A percentile compares a stretch with the other conserved stretches of the same genome.
Evolutionary conservation across 169 alveolate species (phyloP).

Genomic region (Cryptosporidium ryanae): DNA sequence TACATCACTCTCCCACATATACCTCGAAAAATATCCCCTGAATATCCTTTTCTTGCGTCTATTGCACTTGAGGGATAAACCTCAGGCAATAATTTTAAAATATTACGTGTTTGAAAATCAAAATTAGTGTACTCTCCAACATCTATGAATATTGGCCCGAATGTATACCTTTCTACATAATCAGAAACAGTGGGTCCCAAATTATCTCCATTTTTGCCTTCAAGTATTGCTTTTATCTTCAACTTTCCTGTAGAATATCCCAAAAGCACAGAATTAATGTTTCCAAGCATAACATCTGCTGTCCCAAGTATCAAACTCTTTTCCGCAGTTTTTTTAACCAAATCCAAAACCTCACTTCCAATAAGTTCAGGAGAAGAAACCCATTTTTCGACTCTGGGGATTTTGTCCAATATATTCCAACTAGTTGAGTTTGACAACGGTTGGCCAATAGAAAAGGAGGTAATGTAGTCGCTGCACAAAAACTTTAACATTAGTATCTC

Average conservation of each 20-base stretch:
- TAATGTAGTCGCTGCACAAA: constrained; percentile 58
- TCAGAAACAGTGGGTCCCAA: not conserved
- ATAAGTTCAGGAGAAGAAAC: constrained; percentile 10
- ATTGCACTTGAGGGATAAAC: constrained; percentile 43
- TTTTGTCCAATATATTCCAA: constrained; percentile 53
- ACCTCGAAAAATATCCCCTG: constrained; percentile 47
- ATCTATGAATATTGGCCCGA: constrained; percentile 59
- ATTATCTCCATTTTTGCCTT: not conserved
- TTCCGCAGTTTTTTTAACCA: constrained; percentile 26
- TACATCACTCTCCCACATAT: constrained; percentile 55
- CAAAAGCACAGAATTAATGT: constrained; percentile 18
- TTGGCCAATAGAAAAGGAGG: constrained; percentile 43
- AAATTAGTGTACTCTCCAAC: constrained; percentile 34
- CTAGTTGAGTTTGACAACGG: constrained; percentile 40
- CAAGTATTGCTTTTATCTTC: constrained; percentile 24
- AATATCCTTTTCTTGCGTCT: constrained; percentile 5
- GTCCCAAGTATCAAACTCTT: constrained; percentile 29
- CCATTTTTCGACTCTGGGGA: constrained; percentile 51
- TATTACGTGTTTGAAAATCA: constrained; percentile 25
- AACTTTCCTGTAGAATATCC: constrained; percentile 64
- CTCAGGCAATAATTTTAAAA: constrained; percentile 38
- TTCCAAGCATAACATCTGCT: constrained; percentile 34
- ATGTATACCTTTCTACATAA: constrained; percentile 57
- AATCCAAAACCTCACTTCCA: not conserved
- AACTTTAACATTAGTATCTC: constrained; percentile 46